Conservation (phyloP, 352 stramenopile species). For the Pythium rhizo-oryzae region DNA sequence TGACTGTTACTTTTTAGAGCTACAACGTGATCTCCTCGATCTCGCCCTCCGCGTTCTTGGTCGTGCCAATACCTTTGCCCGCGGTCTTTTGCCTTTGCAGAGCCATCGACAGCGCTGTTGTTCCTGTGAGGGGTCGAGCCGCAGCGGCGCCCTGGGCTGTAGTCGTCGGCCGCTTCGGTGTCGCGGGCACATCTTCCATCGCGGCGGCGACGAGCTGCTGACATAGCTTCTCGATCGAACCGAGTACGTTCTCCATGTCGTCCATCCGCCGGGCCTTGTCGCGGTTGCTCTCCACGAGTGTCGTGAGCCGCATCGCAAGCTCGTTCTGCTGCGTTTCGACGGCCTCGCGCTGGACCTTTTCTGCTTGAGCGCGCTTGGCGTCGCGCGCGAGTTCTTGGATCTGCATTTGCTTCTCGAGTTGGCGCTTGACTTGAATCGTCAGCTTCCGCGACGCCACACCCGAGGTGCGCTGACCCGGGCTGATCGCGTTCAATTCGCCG, state of each 20-base stretch:
- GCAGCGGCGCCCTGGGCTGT: conserved; percentile 9
- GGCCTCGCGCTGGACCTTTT: conserved; percentile 30
- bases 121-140: conserved; percentile 17
- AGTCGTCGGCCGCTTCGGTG: conserved; percentile 27
- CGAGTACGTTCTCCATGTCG: conserved; percentile 60
- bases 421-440: conserved; percentile 42
- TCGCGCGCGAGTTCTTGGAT: conserved; percentile 21
- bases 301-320: conserved; percentile 43
- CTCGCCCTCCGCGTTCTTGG: conserved; percentile 33
- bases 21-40: conserved; percentile 59
- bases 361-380: conserved; percentile 22
- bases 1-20: not conserved
- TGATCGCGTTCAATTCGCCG: not conserved
- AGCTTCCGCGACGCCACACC: conserved; percentile 49
- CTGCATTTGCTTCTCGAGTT: conserved; percentile 53
- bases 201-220: conserved; percentile 62
- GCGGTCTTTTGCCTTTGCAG: conserved; percentile 36
- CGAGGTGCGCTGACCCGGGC: not conserved
- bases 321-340: conserved; percentile 43
- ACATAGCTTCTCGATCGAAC: conserved; percentile 68
- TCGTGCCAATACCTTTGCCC: not conserved
- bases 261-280: conserved; percentile 60
- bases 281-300: conserved; percentile 55
- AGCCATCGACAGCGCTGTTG: conserved; percentile 38
- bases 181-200: conserved; percentile 28